Percentiles rank a stretch among this genome's conserved stretches.
These are phyloP conservation scores for Corylus heterophylla DNA, from an alignment of 306 rosid genomes.

Conservation along the genomic window DNA sequence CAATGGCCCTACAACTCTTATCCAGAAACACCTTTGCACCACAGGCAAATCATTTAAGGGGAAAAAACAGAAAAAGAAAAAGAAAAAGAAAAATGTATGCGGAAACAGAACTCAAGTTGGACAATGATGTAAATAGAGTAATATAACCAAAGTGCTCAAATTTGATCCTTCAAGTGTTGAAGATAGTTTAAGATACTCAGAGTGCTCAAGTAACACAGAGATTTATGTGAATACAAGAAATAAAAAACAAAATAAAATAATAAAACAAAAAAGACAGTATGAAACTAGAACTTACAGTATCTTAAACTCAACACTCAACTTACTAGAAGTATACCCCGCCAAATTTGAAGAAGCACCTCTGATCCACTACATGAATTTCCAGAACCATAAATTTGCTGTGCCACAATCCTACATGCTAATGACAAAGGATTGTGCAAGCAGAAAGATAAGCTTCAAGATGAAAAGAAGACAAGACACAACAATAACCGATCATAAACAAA, in stretches of 20 bases:
- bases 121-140: constrained; percentile 3
- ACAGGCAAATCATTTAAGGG: neutral
- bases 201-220: neutral
- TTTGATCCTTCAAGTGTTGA: neutral
- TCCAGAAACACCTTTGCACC: neutral
- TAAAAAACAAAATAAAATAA: neutral
- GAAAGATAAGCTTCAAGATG: neutral
- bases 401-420: neutral
- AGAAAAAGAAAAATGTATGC: neutral
- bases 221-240: neutral
- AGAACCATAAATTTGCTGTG: neutral
- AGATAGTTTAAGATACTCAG: neutral
- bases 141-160: neutral
- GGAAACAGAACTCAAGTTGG: constrained; percentile 4
- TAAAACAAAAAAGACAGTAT: neutral
- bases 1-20: neutral
- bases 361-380: neutral
- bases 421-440: neutral
- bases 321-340: neutral
- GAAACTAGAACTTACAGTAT: neutral
- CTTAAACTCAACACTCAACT: neutral
- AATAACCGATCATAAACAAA: neutral
- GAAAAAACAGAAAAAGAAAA: neutral
- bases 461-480: neutral
- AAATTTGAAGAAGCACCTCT: neutral